Percentiles rank a stretch among this genome's conserved stretches.
phyloP scores from a whole-genome alignment of 148 eudicot genomes.

The Dysphania ambrosioides region DNA sequence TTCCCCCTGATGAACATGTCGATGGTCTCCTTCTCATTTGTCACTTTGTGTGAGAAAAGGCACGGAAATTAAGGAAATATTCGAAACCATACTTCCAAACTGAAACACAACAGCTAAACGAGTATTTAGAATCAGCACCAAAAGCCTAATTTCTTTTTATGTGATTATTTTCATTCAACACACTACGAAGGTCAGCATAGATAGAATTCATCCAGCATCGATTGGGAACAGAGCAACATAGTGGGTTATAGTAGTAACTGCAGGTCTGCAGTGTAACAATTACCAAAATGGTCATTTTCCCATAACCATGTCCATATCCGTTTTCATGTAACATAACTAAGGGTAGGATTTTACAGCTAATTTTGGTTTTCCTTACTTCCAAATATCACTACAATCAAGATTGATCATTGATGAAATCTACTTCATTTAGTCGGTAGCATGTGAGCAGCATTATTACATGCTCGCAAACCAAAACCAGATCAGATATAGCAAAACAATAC shows the following conservation, averaged over 20 bases:
- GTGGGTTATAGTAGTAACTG: no score
- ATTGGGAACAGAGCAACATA: no score
- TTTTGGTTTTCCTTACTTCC: neutral
- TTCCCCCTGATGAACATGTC: neutral
- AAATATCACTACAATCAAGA: slow-evolving; percentile 2
- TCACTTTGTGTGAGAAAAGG: neutral
- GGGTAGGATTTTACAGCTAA: neutral
- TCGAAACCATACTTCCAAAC: no score
- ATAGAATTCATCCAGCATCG: no score
- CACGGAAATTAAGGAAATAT: no score
- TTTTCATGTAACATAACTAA: neutral
- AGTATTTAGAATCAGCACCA: no score
- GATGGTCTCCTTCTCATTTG: neutral
- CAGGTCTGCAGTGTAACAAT: no score
- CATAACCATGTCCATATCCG: neutral
- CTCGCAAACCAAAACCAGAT: slow-evolving; percentile 31
- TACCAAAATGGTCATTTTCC: neutral
- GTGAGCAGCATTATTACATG: slow-evolving; percentile 25
- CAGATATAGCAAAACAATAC: no score
- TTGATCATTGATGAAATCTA: slow-evolving; percentile 6
- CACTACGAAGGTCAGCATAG: no score
- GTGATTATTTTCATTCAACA: no score
- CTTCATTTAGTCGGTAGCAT: slow-evolving; percentile 4
- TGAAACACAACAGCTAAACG: no score
- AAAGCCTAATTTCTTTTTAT: no score